Evolutionary conservation across 208 protist genomes (phyloP).

Genomic region (Willaertia magna): DNA sequence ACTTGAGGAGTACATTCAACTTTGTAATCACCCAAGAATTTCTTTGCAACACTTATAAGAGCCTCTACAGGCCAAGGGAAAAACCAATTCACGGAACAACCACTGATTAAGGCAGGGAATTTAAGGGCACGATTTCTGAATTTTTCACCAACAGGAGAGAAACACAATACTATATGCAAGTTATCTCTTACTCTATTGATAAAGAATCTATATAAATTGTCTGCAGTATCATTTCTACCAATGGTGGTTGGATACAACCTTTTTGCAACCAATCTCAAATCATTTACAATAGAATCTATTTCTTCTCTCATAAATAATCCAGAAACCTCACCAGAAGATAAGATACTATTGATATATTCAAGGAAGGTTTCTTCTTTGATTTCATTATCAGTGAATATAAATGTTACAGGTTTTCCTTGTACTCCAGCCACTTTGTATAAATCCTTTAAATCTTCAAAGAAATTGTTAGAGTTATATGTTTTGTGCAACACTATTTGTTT

Average conservation of each 20-base stretch:
- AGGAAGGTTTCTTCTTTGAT: slow-evolving; percentile 94
- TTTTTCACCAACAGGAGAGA: slow-evolving; percentile 91
- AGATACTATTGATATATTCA: slow-evolving; percentile 93
- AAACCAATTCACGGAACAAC: slow-evolving; percentile 96
- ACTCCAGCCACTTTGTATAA: slow-evolving; percentile 66
- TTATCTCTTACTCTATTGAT: slow-evolving; percentile 85
- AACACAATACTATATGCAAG: slow-evolving; percentile 92
- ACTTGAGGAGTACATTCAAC: slow-evolving; percentile 73
- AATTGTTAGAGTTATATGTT: slow-evolving; percentile 76
- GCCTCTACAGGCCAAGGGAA: slow-evolving; percentile 90
- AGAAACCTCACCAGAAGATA: slow-evolving; percentile 85
- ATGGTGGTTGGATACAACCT: slow-evolving; percentile 69
- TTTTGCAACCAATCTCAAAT: slow-evolving; percentile 81
- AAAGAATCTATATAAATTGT: slow-evolving; percentile 90
- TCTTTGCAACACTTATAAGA: slow-evolving; percentile 71
- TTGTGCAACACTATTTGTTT: slow-evolving; percentile 72
- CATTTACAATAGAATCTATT: slow-evolving; percentile 82
- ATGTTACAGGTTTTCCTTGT: slow-evolving; percentile 66
- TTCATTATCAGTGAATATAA: slow-evolving; percentile 95
- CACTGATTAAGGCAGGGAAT: slow-evolving; percentile 90
- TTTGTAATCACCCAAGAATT: slow-evolving; percentile 68
- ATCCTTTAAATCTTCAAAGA: slow-evolving; percentile 78
- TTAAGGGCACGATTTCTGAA: slow-evolving; percentile 84
- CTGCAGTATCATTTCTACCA: slow-evolving; percentile 79
- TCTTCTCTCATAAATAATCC: slow-evolving; percentile 93